Evolutionary conservation across 169 alveolate species (phyloP), one percentile per base, ranked within the genome.

Genomic region (Eimeria acervulina): DNA sequence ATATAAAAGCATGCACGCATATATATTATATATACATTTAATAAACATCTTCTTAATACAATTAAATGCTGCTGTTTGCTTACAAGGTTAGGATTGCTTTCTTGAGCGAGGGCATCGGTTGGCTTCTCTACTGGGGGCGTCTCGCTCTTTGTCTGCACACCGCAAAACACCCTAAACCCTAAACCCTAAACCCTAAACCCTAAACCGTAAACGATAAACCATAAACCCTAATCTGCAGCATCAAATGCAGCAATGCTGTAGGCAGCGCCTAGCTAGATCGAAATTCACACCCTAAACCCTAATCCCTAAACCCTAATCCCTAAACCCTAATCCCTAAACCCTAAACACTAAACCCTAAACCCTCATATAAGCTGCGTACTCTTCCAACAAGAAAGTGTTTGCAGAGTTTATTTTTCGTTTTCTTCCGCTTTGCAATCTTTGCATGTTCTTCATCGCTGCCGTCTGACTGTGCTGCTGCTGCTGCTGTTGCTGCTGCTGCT

Each of bases 361-460:
- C 72, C 72, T 61, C 17, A 26, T 23, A 10, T 1, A 55, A 55
- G 12, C 23, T 6, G 91, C 55, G 1, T 66, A 84, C 92, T 55
- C 78, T n/a, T 1, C 92, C 92, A 17, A 52, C 40, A 36, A 84
- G 15, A 59, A 84, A 84, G 31, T 84, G 92, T 33, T 84, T 84
- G 78, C 92, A 84, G 47, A 47, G 28, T 15, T 13, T 63, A 21
- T n/a, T 38, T 21, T 78, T 26, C 19, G 68, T 13, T 55, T 47
- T 4, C 21, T 6, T 28, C 2, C 42, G 7, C 59, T 33, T 84
- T 17, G 66, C 92, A 6, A 84, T 84, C 51, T 52, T 52, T 33
- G 92, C 92, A 36, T 84, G 92, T 33, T 84, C 92, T 47, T 84
- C 92, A 55, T 84, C 92, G 19, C 92, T 84, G 33, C 76, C 92